Base-by-base conservation (phyloP, 768 basidiomycete species). In the Xanthoconium purpureum region DNA sequence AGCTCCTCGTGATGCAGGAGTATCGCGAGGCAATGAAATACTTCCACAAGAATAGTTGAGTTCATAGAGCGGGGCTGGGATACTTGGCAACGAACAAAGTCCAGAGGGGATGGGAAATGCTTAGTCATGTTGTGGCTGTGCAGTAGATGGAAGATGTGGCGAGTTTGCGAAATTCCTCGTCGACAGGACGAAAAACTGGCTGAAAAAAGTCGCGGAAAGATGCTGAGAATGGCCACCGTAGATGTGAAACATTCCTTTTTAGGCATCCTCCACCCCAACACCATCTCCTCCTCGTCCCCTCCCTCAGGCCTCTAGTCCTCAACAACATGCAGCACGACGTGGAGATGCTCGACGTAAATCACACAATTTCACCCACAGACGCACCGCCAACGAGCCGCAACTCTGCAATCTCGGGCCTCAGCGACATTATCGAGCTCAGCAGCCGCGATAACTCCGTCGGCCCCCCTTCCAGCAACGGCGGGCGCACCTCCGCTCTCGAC, bases 221-320 rank as follows among this genome's bases (percentile, higher is more conserved):
- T 58, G 69, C 60, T 70, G 66, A 64, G 68, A 65, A 69, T 62
- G 65, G 52, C 53, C 50, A 50, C 38, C 45, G 56, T 29, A 47
- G 63, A 64, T 57, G 63, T 68, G 70, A 68, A 63, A 72, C 65
- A 70, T 71, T 71, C 70, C 70, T 71, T 71, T 67, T 71, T 71
- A 61, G 71, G 70, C 60, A 73, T 60, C 63, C 58, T 72, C 66
- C 70, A 68, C 40, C 66, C 50, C 69, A 72, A 58, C 67, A 61
- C 55, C 61, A 32, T 62, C 66, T 54, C 65, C 63, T 67, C 65
- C 63, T 69, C 68, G 36, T 61, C 63, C 58, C 59, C 69, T 38
- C 53, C 61, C 43, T 33, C 52, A 3, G 42, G 35, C 24, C 24
- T 24, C 24, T 24, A 24, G 24, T 24, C 24, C 24, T 24, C 24